Base-by-base conservation (phyloP, 2,329 filamentous ascomycete genomes). In the Xylaria sp. region DNA sequence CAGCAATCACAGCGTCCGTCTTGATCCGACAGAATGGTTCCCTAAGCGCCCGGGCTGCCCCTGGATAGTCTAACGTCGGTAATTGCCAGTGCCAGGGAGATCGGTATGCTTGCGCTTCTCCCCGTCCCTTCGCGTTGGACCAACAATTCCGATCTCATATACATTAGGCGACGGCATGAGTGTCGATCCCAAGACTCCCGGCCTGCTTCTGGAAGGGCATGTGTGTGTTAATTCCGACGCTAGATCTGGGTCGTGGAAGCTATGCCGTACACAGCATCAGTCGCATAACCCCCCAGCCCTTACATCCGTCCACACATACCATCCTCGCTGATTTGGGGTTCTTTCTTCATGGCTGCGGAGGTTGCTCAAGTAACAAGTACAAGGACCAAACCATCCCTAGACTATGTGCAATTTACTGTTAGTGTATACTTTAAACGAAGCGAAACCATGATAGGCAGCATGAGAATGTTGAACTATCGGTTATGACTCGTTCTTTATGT, bases 171-270 rank as follows among this genome's bases (percentile, higher is more conserved):
- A n/a, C n/a, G n/a, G n/a, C 24, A 26, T 34, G 29, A 13, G 9
- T 3, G 29, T 6, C 29, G 29, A 34, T 13, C 16, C 29, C 11
- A 34, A 34, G 24, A 34, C 29, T n/a, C n/a, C 8, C 29, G 29
- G 29, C 5, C 11, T 34, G 9, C 29, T 34, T 34, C 29, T 34
- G 29, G 29, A 34, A 34, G 29, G 29, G 29, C 3, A 34, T 34
- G 29, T 34, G 11, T 34, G 29, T 34, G 11, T 34, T 13, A 34
- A 34, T 34, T 39, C 45, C 39, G 44, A 52, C 45, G 55, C 50
- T 18, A 56, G 58, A 59, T 61, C 56, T 45, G 48, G 52, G 55
- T 58, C 58, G 50, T 52, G 58, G 52, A 61, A 56, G 49, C 19
- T 37, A 55, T 58, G 58, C 59, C 55, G 54, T 56, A 22, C 53